Percentiles rank a stretch among this genome's conserved stretches.
phyloP scores from a whole-genome alignment of 495 filamentous ascomycete species.

The Penicillium lividum region DNA sequence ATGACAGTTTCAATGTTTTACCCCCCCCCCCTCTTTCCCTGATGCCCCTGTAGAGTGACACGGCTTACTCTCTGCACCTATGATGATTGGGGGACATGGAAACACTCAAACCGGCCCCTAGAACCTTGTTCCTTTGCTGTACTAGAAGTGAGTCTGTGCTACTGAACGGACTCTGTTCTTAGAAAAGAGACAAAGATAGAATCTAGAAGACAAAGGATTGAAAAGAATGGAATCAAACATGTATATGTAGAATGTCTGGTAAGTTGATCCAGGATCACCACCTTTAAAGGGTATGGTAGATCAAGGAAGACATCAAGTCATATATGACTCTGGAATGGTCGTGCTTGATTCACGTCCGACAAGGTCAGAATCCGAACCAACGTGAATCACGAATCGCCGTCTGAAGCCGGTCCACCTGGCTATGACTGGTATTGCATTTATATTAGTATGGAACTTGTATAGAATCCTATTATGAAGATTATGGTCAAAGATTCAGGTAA shows the following conservation, averaged over 20 bases:
- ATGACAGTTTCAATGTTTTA: background rate
- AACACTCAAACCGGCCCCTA: slow-evolving; percentile 3
- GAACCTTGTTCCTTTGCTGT: background rate
- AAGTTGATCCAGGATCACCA: background rate
- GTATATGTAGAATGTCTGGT: background rate
- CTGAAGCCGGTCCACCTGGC: background rate
- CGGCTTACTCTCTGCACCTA: background rate
- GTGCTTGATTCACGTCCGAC: slow-evolving; percentile 14
- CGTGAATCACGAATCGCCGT: slow-evolving; percentile 2
- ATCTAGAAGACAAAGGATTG: background rate
- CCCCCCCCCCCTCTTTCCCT: background rate
- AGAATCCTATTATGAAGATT: no score
- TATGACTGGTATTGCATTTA: background rate
- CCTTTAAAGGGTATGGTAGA: background rate
- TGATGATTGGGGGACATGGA: slow-evolving; percentile 1
- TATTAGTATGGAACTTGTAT: background rate
- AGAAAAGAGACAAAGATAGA: background rate
- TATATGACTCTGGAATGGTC: slow-evolving; percentile 4
- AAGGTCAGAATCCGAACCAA: slow-evolving; percentile 20
- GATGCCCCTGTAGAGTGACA: slow-evolving; percentile 18
- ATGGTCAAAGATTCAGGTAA: no score
- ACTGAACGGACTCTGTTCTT: background rate
- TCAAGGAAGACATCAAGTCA: background rate
- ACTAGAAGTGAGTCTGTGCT: background rate
- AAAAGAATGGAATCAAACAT: background rate